Conservation (phyloP, 176 grass and related monocot species). For the Ampelocalamus luodianensis region DNA sequence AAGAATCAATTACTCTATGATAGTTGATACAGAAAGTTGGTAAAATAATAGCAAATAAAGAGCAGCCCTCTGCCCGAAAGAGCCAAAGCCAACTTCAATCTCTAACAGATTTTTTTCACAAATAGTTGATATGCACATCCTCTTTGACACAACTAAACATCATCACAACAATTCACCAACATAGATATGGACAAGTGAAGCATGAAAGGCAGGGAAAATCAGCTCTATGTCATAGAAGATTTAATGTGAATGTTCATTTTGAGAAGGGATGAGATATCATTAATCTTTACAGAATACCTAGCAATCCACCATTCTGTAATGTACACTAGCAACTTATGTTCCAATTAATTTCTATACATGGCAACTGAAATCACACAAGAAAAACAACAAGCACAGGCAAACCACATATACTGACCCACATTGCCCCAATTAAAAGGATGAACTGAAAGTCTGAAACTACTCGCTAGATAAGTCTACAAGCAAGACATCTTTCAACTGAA, state of each 20-base stretch:
- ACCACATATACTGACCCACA: neutral
- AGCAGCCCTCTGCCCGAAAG: neutral
- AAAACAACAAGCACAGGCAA: constrained; percentile 19
- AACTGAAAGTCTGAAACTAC: constrained; percentile 18
- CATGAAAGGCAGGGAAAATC: neutral
- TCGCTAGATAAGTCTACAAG: neutral
- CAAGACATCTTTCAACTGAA: neutral
- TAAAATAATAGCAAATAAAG: constrained; percentile 1
- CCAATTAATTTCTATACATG: neutral
- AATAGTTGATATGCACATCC: neutral
- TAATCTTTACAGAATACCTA: constrained; percentile 13
- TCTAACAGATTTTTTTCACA: neutral
- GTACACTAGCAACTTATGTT: neutral
- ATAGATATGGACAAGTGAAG: neutral
- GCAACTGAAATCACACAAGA: constrained; percentile 21
- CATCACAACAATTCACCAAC: neutral
- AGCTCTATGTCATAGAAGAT: neutral
- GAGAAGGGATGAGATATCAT: neutral
- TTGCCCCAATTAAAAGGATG: neutral
- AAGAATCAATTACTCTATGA: neutral
- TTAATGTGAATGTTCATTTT: neutral
- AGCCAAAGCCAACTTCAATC: neutral
- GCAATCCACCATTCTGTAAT: neutral
- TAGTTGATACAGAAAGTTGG: neutral
- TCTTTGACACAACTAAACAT: neutral